These are phyloP conservation scores for Alternaria sp. DNA, from an alignment of 2,329 filamentous ascomycete species.

Conservation along the genomic window DNA sequence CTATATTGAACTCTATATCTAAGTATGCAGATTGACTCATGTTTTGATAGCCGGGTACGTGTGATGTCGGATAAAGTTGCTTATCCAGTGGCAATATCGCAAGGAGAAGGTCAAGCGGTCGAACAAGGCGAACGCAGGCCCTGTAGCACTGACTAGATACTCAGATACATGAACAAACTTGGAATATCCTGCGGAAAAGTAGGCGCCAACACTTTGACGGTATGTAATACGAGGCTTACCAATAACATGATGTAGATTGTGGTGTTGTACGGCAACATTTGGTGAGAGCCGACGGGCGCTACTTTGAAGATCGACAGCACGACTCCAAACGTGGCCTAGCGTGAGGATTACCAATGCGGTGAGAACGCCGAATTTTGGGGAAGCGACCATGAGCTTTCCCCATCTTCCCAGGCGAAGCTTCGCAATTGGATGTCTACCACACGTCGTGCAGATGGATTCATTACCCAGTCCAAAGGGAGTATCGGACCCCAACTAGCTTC, in stretches of 20 bases:
- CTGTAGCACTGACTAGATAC: neutral
- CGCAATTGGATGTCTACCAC: neutral
- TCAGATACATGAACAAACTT: neutral
- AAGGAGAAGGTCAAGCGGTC: neutral
- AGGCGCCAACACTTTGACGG: neutral
- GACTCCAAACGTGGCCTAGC: neutral
- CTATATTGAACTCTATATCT: too few species aligned
- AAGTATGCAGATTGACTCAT: too few species aligned
- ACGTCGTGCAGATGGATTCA: constrained; percentile 2
- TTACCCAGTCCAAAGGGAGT: neutral
- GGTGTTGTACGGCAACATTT: neutral
- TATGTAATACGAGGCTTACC: neutral
- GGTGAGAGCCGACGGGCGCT: neutral
- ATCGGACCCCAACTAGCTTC: constrained; percentile 23
- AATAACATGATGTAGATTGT: neutral
- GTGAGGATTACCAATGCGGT: constrained; percentile 9
- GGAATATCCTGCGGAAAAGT: too few species aligned
- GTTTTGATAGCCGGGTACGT: too few species aligned
- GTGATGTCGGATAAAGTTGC: neutral
- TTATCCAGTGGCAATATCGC: neutral
- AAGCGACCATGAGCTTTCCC: constrained; percentile 1
- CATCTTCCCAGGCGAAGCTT: constrained; percentile 1
- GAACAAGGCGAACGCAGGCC: neutral
- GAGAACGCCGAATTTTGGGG: constrained; percentile 14
- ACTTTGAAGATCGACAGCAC: neutral